A percentile compares a stretch with the other conserved stretches of the same genome.
These are phyloP conservation scores for Straminergon stramineum DNA, from an alignment of 225 moss, liverwort and hornwort genomes.

Conservation along the genomic window DNA sequence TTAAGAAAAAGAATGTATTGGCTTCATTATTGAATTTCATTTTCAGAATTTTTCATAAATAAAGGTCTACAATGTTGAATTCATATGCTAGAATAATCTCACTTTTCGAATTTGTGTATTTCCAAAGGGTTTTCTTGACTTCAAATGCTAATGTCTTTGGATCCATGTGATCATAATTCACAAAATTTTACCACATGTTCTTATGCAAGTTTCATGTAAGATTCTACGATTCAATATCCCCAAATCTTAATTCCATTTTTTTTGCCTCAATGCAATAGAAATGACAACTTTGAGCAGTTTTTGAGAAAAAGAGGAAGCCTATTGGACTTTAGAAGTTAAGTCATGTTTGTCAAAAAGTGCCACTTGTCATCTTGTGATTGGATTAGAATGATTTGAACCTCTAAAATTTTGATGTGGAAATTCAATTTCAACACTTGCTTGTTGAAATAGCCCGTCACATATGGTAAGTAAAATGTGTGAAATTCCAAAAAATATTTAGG, in stretches of 20 bases:
- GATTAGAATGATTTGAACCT: neutral
- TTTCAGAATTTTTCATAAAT: neutral
- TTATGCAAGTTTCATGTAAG: neutral
- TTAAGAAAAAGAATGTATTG: neutral
- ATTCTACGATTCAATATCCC: neutral
- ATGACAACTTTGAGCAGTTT: neutral
- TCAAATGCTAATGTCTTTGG: neutral
- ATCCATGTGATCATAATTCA: neutral
- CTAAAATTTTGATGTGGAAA: neutral
- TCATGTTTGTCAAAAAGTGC: neutral
- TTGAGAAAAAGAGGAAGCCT: too few species aligned
- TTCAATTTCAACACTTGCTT: neutral
- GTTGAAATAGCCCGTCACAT: accelerated
- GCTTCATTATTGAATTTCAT: accelerated
- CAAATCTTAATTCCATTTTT: neutral
- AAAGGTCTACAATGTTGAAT: neutral
- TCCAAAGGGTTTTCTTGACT: neutral
- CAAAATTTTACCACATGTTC: neutral
- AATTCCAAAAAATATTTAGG: neutral
- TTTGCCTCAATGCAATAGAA: neutral
- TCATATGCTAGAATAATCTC: neutral
- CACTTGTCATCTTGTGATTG: neutral
- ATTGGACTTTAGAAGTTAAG: neutral
- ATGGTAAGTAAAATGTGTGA: neutral
- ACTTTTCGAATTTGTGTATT: neutral